These are phyloP conservation scores for Verticillium longisporum DNA, from an alignment of 2,329 filamentous ascomycete genomes.

Conservation along the genomic window DNA sequence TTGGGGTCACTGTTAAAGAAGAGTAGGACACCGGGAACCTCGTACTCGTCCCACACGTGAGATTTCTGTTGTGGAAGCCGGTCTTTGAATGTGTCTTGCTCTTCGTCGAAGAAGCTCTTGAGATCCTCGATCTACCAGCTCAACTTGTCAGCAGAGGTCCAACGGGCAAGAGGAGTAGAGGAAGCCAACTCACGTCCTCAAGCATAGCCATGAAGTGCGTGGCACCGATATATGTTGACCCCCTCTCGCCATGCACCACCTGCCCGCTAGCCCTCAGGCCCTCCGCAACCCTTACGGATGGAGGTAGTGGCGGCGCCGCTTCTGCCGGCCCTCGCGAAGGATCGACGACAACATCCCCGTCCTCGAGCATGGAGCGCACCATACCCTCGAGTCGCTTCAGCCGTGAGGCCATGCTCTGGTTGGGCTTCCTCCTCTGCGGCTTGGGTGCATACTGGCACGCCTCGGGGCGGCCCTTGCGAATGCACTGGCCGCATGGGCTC, in stretches of 20 bases:
- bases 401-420: constrained; percentile 45
- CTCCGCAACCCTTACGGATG: constrained; percentile 1
- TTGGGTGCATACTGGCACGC: constrained; percentile 43
- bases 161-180: background rate
- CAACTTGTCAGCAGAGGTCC: background rate
- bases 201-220: constrained; percentile 56
- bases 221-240: constrained; percentile 48
- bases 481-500: constrained; percentile 44
- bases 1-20: constrained; percentile 26
- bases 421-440: constrained; percentile 30
- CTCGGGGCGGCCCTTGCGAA: constrained; percentile 38
- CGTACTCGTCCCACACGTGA: constrained; percentile 20
- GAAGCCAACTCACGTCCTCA: constrained; percentile 40
- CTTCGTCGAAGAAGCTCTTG: constrained; percentile 46
- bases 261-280: constrained; percentile 24
- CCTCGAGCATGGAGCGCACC: constrained; percentile 48
- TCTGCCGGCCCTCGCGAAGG: background rate
- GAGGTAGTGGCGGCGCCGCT: background rate
- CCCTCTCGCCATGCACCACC: constrained; percentile 34
- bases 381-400: constrained; percentile 50
- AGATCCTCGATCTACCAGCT: constrained; percentile 47
- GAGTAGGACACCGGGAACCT: constrained; percentile 35
- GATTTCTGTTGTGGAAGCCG: constrained; percentile 20
- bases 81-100: constrained; percentile 30
- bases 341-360: constrained; percentile 17